A percentile compares a stretch with the other conserved stretches of the same genome.
Evolutionary conservation across 495 filamentous ascomycete genomes (phyloP).

Genomic region (Tuber aestivum): DNA sequence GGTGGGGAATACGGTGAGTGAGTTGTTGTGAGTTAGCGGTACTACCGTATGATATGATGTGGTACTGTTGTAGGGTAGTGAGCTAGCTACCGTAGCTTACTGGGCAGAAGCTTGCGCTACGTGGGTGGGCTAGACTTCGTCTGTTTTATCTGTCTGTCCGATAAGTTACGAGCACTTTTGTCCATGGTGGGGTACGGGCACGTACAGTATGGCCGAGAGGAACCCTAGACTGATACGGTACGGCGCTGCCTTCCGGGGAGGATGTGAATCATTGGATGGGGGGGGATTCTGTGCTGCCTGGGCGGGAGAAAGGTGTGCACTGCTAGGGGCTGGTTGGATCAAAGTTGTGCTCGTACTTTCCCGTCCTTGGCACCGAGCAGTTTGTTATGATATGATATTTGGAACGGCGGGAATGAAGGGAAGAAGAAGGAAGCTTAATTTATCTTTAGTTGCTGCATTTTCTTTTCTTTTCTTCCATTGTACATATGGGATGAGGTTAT

Average conservation of each 20-base stretch:
- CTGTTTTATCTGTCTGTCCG: no score
- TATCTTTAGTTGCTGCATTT: neutral
- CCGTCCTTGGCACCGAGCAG: neutral
- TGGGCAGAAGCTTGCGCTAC: neutral
- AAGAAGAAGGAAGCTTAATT: neutral
- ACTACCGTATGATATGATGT: neutral
- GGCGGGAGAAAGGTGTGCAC: neutral
- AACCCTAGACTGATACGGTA: no score
- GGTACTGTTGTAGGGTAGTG: no score
- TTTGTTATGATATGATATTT: no score
- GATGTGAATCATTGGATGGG: neutral
- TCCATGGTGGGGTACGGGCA: neutral
- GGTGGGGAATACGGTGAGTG: neutral
- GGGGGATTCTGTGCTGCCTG: neutral
- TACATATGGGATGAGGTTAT: no score
- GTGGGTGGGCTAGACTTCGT: neutral
- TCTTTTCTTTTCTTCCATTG: neutral
- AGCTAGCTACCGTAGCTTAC: no score
- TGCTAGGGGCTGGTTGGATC: neutral
- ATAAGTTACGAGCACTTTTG: no score
- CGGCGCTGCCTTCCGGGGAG: no score
- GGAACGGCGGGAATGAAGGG: neutral
- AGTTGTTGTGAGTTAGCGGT: neutral
- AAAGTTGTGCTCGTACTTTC: neutral
- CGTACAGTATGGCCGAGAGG: no score